These are phyloP conservation scores for Coccinonectria pachysandricola DNA, from an alignment of 2,329 filamentous ascomycete species.

Conservation along the genomic window DNA sequence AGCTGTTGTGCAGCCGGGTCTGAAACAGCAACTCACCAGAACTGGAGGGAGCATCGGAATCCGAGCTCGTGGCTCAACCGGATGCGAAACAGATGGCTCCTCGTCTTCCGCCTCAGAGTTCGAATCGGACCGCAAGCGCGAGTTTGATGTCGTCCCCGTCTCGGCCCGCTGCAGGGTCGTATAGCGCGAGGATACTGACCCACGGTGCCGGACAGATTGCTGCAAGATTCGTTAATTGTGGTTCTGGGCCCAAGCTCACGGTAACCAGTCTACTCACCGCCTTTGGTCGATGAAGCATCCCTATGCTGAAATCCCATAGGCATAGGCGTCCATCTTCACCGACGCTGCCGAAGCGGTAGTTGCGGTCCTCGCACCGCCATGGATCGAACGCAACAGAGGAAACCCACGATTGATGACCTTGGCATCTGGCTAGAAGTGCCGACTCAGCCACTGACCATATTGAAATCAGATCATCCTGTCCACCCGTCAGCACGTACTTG, in stretches of 20 bases:
- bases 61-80: slow-evolving; percentile 72
- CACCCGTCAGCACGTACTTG: slow-evolving; percentile 88
- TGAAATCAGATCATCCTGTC: slow-evolving; percentile 90
- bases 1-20: too few species aligned
- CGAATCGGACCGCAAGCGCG: slow-evolving; percentile 61
- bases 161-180: slow-evolving; percentile 44
- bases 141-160: slow-evolving; percentile 47
- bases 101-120: slow-evolving; percentile 47
- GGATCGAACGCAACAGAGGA: slow-evolving; percentile 89
- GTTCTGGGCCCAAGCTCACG: slow-evolving; percentile 1
- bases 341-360: slow-evolving; percentile 91
- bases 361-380: slow-evolving; percentile 92
- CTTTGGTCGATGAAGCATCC: slow-evolving; percentile 89
- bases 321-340: slow-evolving; percentile 86
- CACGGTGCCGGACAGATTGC: slow-evolving; percentile 31
- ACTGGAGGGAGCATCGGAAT: slow-evolving; percentile 86
- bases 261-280: slow-evolving; percentile 44
- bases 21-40: slow-evolving; percentile 67
- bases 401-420: slow-evolving; percentile 94
- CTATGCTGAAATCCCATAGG: slow-evolving; percentile 95
- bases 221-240: slow-evolving; percentile 5
- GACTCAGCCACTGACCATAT: slow-evolving; percentile 88
- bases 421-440: slow-evolving; percentile 79
- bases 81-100: slow-evolving; percentile 56
- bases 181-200: slow-evolving; percentile 42